Conservation (phyloP, 73 alveolate genomes). For the Paramecium sonneborni region DNA sequence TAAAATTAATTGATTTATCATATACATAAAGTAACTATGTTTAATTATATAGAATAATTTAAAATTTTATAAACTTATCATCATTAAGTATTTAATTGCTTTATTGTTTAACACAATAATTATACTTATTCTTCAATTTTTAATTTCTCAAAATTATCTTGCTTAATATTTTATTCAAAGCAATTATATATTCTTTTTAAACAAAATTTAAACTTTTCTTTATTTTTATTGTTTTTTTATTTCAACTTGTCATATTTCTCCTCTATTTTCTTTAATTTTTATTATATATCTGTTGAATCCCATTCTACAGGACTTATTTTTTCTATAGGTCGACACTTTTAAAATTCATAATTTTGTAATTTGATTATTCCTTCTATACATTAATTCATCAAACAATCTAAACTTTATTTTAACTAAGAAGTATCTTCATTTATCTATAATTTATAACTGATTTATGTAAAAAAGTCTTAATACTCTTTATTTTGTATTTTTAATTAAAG, state of each 20-base stretch:
- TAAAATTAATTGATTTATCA: neutral
- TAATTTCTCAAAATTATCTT: neutral
- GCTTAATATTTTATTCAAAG: neutral
- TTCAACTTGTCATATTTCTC: neutral
- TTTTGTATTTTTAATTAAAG: neutral
- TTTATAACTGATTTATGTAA: slow-evolving; percentile 1
- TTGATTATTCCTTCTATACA: neutral
- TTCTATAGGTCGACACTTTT: neutral
- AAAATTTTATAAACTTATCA: neutral
- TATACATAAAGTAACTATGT: neutral
- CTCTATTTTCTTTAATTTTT: neutral
- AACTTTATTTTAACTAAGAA: neutral
- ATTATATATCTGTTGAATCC: neutral
- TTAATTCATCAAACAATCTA: neutral
- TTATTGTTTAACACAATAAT: neutral
- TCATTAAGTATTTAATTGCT: neutral
- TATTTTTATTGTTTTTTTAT: neutral
- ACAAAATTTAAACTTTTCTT: neutral
- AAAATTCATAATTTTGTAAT: neutral
- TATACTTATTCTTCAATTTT: neutral
- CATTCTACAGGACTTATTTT: neutral
- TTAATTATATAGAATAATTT: neutral
- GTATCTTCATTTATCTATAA: neutral
- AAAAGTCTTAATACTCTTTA: slow-evolving; percentile 2
- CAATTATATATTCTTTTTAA: neutral